A percentile compares a stretch with the other conserved stretches of the same genome.
Conservation (phyloP, 163 green algal genomes). For the Scenedesmus sp. region DNA sequence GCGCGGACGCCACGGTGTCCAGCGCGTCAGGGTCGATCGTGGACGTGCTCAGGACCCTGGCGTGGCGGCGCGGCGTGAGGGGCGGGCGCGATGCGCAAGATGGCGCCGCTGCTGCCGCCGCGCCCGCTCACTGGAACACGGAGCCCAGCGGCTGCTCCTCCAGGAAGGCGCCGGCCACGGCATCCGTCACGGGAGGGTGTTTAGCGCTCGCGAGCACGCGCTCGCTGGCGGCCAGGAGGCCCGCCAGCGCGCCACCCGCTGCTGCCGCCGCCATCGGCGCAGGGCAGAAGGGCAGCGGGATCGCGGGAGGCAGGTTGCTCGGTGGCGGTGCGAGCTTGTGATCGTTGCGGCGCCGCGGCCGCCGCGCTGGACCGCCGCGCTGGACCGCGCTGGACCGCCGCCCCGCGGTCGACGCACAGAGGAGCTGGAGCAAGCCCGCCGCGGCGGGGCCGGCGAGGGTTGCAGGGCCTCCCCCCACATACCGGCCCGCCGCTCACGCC, state of each 20-base stretch:
- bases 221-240: neutral
- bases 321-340: too few relatives aligned
- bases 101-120: neutral
- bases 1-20: neutral
- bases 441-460: too few relatives aligned
- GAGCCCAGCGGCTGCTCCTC: constrained; percentile 10
- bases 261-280: too few relatives aligned
- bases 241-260: neutral
- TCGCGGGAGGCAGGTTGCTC: neutral
- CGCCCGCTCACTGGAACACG: constrained; percentile 8
- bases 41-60: neutral
- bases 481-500: too few relatives aligned
- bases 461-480: too few relatives aligned
- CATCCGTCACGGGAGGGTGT: neutral
- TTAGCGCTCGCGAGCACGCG: neutral
- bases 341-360: too few relatives aligned
- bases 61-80: neutral
- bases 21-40: neutral
- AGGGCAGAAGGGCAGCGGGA: too few relatives aligned
- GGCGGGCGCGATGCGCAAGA: neutral
- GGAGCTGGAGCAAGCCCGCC: neutral
- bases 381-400: too few relatives aligned
- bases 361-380: too few relatives aligned
- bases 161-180: neutral
- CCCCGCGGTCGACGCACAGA: neutral